phyloP scores from a whole-genome alignment of 768 basidiomycete species.

The Trametes meyenii region DNA sequence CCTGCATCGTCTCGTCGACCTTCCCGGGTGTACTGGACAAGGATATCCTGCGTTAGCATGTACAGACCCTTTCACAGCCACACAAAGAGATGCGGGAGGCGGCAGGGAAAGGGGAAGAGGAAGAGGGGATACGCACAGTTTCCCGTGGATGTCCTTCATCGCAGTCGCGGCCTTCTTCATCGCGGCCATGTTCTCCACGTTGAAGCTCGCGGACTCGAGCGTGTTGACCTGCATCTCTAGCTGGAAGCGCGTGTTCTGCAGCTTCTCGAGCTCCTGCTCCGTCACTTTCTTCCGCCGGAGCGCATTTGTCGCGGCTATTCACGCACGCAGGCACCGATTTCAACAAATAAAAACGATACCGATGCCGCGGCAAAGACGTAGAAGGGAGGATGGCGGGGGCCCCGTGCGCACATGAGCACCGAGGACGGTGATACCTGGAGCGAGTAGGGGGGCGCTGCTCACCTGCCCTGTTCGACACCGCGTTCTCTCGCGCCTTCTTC shows the following conservation, averaged over 20 bases:
- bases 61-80: neutral
- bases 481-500: constrained; percentile 90
- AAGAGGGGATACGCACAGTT: constrained; percentile 63
- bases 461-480: constrained; percentile 93
- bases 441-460: constrained; percentile 36
- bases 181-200: constrained; percentile 94
- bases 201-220: constrained; percentile 95
- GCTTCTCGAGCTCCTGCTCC: constrained; percentile 83
- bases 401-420: constrained; percentile 2
- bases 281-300: constrained; percentile 91
- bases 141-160: constrained; percentile 86
- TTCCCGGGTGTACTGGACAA: constrained; percentile 72
- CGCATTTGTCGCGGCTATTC: constrained; percentile 82
- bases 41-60: neutral
- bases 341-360: neutral
- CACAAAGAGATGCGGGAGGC: neutral
- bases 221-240: constrained; percentile 97
- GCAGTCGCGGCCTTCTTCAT: constrained; percentile 96
- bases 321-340: neutral
- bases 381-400: neutral
- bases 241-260: constrained; percentile 85
- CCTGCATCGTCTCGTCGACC: constrained; percentile 88
- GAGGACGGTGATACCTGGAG: neutral
- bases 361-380: too few species aligned
- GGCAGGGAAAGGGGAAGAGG: neutral